phyloP scores from a whole-genome alignment of 2,329 filamentous ascomycete species.

The Penicillium sp. region DNA sequence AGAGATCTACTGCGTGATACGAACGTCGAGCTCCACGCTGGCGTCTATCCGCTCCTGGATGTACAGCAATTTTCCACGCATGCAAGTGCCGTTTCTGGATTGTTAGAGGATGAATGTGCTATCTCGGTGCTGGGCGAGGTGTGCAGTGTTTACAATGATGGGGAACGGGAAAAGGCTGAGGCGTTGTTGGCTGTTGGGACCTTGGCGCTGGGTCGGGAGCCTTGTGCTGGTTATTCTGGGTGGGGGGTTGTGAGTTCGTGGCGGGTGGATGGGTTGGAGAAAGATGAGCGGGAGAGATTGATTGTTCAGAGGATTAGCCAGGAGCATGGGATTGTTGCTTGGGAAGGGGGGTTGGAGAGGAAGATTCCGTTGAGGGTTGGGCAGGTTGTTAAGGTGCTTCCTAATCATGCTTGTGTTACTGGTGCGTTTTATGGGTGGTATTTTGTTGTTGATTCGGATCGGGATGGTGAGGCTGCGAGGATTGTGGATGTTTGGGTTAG shows the following conservation, averaged over 20 bases:
- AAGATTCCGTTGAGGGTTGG: slow-evolving; percentile 56
- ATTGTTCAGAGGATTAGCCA: slow-evolving; percentile 69
- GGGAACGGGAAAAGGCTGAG: slow-evolving; percentile 55
- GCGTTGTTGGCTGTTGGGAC: slow-evolving; percentile 66
- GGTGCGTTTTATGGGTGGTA: slow-evolving; percentile 70
- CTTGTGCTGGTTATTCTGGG: slow-evolving; percentile 65
- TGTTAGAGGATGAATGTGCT: slow-evolving; percentile 53
- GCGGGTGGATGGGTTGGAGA: slow-evolving; percentile 41
- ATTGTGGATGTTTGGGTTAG: slow-evolving; percentile 73
- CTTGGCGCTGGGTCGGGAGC: slow-evolving; percentile 68
- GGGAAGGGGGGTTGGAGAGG: slow-evolving; percentile 44
- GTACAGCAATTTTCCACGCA: slow-evolving; percentile 74
- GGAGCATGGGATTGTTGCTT: slow-evolving; percentile 71
- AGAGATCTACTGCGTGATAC: slow-evolving; percentile 31
- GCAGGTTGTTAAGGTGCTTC: slow-evolving; percentile 67
- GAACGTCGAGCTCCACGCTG: slow-evolving; percentile 67
- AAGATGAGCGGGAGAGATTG: slow-evolving; percentile 52
- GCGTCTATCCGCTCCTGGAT: slow-evolving; percentile 72
- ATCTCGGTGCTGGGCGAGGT: slow-evolving; percentile 70
- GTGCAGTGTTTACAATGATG: slow-evolving; percentile 61
- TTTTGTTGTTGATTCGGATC: slow-evolving; percentile 64
- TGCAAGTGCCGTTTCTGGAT: slow-evolving; percentile 47
- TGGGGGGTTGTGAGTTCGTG: slow-evolving; percentile 68
- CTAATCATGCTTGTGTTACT: slow-evolving; percentile 77
- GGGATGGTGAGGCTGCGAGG: slow-evolving; percentile 52